Base-by-base conservation (phyloP, 140 eudicot genomes). In the Stevia rebaudiana region DNA sequence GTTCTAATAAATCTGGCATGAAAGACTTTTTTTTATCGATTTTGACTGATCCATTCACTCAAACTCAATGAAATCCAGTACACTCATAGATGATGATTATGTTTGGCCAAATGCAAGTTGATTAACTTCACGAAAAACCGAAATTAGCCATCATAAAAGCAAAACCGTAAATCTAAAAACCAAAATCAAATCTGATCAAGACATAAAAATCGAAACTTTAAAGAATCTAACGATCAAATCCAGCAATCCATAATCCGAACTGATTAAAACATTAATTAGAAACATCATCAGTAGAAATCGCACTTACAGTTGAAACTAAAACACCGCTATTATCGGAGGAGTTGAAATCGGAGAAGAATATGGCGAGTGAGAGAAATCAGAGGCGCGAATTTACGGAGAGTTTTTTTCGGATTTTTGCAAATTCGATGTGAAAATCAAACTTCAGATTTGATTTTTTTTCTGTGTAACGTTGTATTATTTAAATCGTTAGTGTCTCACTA, bases 251-350 rank as follows among this genome's bases (percentile, higher is more conserved):
- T 18, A 48, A 49, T 0, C 3, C 11, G 31, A 42, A 42, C 17
- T 3, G 19, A 42, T 11, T 7, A 44, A 16, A 28, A 50, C 17
- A 25, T 8, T 25, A 43, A 69, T 55, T 0, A 41, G 43, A 16
- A 28, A 9, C 39, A 24, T 13, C 11, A 63, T 66, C 6, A 58
- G 41, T 60, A 18, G 42, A 40, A 24, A 68, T 11, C 55, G 69
- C 31, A 60, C 69, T 61, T 61, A 71, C 69, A 71, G 69, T 70
- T 49, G 76, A 47, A 35, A 70, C 41, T 60, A 60, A 2, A 47
- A 9, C 25, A 70, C 2, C 33, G 52, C 0, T 19, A 60, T 36
- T 61, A 70, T 31, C 21, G n/a, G 12, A 33, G 53, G 51, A 58
- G 68, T 58, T 19, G 8, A n/a, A 58, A 43, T 69, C 40, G 51